Base-by-base conservation (phyloP, 805 yeast species). In the Tetrapisispora arboricola region DNA sequence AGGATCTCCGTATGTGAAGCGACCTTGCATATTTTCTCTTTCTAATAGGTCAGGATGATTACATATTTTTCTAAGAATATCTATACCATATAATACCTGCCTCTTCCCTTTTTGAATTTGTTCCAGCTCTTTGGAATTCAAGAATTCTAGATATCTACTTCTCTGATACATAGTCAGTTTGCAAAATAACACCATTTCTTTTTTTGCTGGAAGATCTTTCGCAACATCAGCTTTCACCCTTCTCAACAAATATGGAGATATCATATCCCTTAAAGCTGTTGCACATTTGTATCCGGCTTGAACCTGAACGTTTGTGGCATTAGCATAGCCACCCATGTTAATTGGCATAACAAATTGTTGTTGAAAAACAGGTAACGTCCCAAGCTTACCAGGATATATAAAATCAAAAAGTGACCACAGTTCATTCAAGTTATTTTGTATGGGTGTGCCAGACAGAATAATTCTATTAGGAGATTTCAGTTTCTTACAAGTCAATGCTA, bases 241-340 rank as follows among this genome's bases (percentile, higher is more conserved):
- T 48, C 98, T 67, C 36, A 92, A 63, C 40, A 92, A 63, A 58
- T 87, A 92, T 0, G 98, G 98, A 3, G 95, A 77, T 10, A 92
- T 85, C 49, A 90, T 63, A 51, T 92, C 95, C 38, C 95, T 69
- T 39, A 92, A 64, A 2, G 90, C 80, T 4, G 88, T 92, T 0
- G 98, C 98, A 65, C 97, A 92, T 57, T 86, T 86, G 56, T 85
- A 88, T 2, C 96, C 96, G 1, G 96, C 80, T 56, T 90, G 96
- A 0, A 92, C 97, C 57, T 92, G 96, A 3, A 92, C 75, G 57
- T 92, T 92, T 1, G 94, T 78, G 0, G 98, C 97, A 65, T 90
- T 92, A 1, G 98, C 95, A 63, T 92, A 92, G 0, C 98, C 98
- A n/a, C 98, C 98, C 57, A 84, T 72, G 54, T 87, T 90, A 34